Conservation (phyloP, 2,329 filamentous ascomycete genomes). For the Endocalyx cinctus region DNA sequence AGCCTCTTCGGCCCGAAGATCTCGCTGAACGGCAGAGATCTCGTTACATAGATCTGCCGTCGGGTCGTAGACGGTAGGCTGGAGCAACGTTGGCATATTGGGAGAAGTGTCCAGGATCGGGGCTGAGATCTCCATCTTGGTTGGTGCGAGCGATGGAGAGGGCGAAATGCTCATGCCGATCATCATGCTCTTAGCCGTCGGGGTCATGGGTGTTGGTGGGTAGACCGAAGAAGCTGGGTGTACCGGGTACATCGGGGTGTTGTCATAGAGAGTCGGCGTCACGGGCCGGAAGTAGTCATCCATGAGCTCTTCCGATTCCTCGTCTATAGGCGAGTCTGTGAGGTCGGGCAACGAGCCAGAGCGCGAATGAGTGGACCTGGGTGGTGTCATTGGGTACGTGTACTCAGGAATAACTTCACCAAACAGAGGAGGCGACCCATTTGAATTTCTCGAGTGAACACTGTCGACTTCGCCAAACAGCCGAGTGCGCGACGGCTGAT, state of each 20-base stretch:
- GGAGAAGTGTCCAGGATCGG: constrained; percentile 46
- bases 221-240: no score
- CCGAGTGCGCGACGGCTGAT: constrained; percentile 17
- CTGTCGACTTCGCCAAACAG: constrained; percentile 28
- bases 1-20: constrained; percentile 51
- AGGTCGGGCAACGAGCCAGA: constrained; percentile 25
- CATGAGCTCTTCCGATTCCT: constrained; percentile 18
- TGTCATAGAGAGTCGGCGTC: constrained; percentile 20
- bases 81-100: constrained; percentile 45
- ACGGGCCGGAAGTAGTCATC: constrained; percentile 27
- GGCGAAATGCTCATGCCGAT: no score
- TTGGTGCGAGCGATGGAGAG: no score
- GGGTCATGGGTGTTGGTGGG: no score
- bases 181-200: no score
- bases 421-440: constrained; percentile 22
- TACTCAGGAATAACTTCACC: constrained; percentile 26
- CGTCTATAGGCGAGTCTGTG: constrained; percentile 25
- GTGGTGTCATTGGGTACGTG: no score
- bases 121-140: constrained; percentile 36
- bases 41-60: constrained; percentile 35
- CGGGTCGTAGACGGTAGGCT: constrained; percentile 55
- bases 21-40: constrained; percentile 54
- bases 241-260: no score
- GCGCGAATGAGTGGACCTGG: constrained; percentile 12
- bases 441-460: constrained; percentile 17